These are phyloP conservation scores for Ormosia emarginata DNA, from an alignment of 306 rosid species.

Conservation along the genomic window DNA sequence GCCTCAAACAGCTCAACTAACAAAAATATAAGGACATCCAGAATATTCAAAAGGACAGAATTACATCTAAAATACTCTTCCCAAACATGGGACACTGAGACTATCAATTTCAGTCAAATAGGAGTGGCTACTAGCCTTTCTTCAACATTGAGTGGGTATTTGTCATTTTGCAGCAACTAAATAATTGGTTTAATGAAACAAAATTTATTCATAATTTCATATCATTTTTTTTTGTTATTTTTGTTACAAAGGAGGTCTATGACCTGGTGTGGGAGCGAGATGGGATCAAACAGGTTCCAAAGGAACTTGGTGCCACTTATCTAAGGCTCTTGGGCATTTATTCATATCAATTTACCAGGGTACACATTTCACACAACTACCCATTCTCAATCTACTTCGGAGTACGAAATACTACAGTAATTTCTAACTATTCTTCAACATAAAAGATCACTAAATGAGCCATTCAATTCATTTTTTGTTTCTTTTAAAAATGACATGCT, in stretches of 20 bases:
- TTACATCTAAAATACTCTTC: background rate
- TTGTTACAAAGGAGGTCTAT: background rate
- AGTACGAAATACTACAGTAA: conserved; percentile 8
- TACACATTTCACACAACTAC: background rate
- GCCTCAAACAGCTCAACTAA: conserved; percentile 1
- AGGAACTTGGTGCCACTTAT: background rate
- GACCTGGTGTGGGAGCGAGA: conserved; percentile 10
- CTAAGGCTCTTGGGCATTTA: background rate
- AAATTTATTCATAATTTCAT: background rate
- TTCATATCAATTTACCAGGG: background rate
- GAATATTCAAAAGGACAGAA: background rate
- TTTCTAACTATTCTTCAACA: background rate
- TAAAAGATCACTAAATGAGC: background rate
- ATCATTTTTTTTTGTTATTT: background rate
- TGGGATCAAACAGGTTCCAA: background rate
- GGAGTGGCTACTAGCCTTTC: background rate
- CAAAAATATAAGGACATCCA: background rate
- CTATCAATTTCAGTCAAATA: background rate
- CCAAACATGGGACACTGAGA: background rate
- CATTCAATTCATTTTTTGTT: background rate
- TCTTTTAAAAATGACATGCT: background rate
- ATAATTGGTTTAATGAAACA: background rate
- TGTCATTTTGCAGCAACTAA: background rate
- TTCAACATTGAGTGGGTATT: background rate
- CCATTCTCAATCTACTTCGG: background rate